Conservation (phyloP, 2,329 filamentous ascomycete species). For the Penicillium griseofulvum region DNA sequence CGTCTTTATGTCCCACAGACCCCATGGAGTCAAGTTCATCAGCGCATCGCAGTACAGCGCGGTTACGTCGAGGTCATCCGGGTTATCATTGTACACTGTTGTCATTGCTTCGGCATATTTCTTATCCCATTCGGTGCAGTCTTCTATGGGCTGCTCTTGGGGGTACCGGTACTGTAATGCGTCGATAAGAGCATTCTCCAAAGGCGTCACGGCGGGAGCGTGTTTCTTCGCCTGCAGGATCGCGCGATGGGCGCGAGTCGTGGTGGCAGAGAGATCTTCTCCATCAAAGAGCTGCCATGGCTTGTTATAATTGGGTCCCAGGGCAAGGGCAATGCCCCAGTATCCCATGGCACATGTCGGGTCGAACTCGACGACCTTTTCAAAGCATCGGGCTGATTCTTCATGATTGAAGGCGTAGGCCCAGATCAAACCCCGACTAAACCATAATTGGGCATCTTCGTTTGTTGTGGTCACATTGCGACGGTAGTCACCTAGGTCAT, state of each 20-base stretch:
- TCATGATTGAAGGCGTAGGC: constrained; percentile 42
- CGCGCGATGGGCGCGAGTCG: constrained; percentile 45
- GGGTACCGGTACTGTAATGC: constrained; percentile 65
- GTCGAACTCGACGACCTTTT: constrained; percentile 31
- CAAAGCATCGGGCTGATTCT: constrained; percentile 37
- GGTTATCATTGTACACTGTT: constrained; percentile 52
- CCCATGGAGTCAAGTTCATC: constrained; percentile 67
- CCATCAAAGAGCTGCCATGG: constrained; percentile 69
- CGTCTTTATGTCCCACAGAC: constrained; percentile 60
- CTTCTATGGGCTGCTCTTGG: constrained; percentile 45
- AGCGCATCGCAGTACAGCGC: constrained; percentile 63
- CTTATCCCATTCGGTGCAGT: constrained; percentile 57
- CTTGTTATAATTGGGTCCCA: constrained; percentile 77
- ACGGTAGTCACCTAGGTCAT: constrained; percentile 36
- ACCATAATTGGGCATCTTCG: constrained; percentile 37
- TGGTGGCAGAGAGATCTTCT: constrained; percentile 50
- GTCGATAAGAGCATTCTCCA: constrained; percentile 62
- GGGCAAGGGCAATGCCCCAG: constrained; percentile 55
- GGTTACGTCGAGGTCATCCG: constrained; percentile 60
- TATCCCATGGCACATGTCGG: constrained; percentile 37
- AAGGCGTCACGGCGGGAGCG: constrained; percentile 40
- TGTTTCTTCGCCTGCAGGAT: constrained; percentile 44
- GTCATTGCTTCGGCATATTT: constrained; percentile 63
- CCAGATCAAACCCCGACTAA: constrained; percentile 40
- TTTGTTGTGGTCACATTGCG: constrained; percentile 33